Conservation (phyloP, 345 rosid species). For the Lumnitzera racemosa region DNA sequence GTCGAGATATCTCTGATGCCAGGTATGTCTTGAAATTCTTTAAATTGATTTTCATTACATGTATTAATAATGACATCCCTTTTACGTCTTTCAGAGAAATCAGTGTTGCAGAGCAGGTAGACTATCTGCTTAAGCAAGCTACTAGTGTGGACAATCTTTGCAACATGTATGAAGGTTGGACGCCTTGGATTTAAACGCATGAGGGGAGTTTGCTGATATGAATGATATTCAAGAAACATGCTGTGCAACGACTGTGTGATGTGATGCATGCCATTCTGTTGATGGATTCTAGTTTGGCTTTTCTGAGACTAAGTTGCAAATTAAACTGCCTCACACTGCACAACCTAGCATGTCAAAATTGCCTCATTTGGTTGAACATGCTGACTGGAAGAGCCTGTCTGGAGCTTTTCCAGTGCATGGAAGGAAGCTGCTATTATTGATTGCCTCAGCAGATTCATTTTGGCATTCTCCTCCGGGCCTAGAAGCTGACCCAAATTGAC, state of each 20-base stretch:
- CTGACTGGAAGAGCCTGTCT: neutral
- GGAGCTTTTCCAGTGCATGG: constrained; percentile 1
- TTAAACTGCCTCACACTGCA: too few species aligned
- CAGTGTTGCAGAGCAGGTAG: constrained; percentile 73
- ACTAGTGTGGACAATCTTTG: constrained; percentile 78
- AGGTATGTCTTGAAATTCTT: constrained; percentile 28
- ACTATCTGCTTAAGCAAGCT: constrained; percentile 79
- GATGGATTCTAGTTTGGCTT: neutral
- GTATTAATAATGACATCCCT: neutral
- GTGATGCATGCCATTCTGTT: neutral
- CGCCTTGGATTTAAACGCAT: constrained; percentile 77
- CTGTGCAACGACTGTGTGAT: constrained; percentile 4
- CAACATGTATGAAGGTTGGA: constrained; percentile 99
- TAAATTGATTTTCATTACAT: too few species aligned
- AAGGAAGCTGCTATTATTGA: neutral
- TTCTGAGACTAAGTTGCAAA: too few species aligned
- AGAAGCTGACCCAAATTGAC: neutral
- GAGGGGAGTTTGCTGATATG: constrained; percentile 4
- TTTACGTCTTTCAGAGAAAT: constrained; percentile 38
- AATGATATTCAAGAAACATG: neutral
- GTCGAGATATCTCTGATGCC: constrained; percentile 53
- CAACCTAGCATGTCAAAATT: too few species aligned
- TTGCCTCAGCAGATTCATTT: neutral
- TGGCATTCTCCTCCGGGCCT: neutral
- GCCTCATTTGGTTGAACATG: neutral